phyloP scores from a whole-genome alignment of 371 early-diverging fungal species.

The Modicella reniformis region DNA sequence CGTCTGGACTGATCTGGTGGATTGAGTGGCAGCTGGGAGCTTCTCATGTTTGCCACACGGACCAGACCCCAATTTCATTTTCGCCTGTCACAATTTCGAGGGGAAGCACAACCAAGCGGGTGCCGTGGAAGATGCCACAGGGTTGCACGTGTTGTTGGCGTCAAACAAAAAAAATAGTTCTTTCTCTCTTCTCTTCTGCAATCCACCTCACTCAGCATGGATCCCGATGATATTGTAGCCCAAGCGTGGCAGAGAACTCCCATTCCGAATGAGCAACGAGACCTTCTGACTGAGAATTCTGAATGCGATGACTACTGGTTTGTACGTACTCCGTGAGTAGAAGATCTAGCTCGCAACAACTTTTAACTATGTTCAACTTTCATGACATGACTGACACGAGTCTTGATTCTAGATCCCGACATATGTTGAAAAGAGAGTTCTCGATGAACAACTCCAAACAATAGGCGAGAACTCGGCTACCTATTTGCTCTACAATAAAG shows the following conservation, averaged over 20 bases:
- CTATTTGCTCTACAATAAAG: slow-evolving; percentile 5
- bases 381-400: not conserved
- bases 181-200: not conserved
- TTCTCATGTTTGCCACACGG: slow-evolving; percentile 32
- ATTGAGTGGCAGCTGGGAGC: slow-evolving; percentile 57
- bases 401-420: slow-evolving; percentile 16
- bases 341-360: too few relatives aligned
- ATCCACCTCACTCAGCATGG: slow-evolving; percentile 11
- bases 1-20: slow-evolving; percentile 70
- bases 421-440: not conserved
- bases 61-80: not conserved
- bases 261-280: not conserved
- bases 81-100: not conserved
- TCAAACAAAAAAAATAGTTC: not conserved
- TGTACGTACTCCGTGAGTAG: slow-evolving; percentile 21
- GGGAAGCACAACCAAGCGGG: too few relatives aligned
- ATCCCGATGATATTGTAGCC: slow-evolving; percentile 33
- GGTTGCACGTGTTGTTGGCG: too few relatives aligned
- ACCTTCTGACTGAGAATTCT: not conserved
- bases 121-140: too few relatives aligned
- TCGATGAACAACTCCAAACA: slow-evolving; percentile 5
- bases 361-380: too few relatives aligned
- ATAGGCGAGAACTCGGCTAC: slow-evolving; percentile 9
- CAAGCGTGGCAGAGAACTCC: slow-evolving; percentile 25
- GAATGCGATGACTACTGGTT: slow-evolving; percentile 42